Percentiles rank a stretch among this genome's conserved stretches.
Conservation (phyloP, 495 filamentous ascomycete genomes). For the Apodospora peruviana region DNA sequence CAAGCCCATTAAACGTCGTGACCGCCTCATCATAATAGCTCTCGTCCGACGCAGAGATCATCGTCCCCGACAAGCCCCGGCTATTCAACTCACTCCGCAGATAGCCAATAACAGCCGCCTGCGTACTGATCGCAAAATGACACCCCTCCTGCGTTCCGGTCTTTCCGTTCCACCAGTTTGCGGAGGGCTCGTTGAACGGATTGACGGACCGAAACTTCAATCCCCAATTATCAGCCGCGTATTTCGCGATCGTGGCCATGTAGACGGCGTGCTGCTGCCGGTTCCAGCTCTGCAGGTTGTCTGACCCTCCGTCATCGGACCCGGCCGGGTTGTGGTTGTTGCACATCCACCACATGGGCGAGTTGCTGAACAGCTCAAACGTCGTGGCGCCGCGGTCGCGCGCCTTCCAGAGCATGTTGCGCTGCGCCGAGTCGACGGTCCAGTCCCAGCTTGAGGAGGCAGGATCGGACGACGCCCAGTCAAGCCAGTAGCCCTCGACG, state of each 20-base stretch:
- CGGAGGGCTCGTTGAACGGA: slow-evolving; percentile 33
- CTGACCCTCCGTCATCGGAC: slow-evolving; percentile 18
- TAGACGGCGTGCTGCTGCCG: slow-evolving; percentile 29
- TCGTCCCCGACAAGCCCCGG: slow-evolving; percentile 16
- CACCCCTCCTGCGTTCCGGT: slow-evolving; percentile 33
- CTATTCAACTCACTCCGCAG: slow-evolving; percentile 22
- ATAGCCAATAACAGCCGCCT: slow-evolving; percentile 18
- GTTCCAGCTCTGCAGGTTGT: slow-evolving; percentile 37
- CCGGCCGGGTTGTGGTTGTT: slow-evolving; percentile 34
- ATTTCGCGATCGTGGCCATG: slow-evolving; percentile 33
- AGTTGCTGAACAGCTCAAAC: slow-evolving; percentile 37
- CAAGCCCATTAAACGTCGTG: slow-evolving; percentile 22
- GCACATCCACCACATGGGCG: slow-evolving; percentile 38
- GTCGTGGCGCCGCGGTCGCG: slow-evolving; percentile 23
- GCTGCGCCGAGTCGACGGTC: slow-evolving; percentile 26
- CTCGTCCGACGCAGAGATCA: slow-evolving; percentile 28
- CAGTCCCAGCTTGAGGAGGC: slow-evolving; percentile 27
- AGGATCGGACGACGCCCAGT: slow-evolving; percentile 23
- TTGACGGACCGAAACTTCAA: slow-evolving; percentile 29
- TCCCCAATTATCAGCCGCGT: slow-evolving; percentile 29
- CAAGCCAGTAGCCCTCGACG: slow-evolving; percentile 32
- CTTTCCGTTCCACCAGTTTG: slow-evolving; percentile 32
- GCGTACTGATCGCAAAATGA: slow-evolving; percentile 24
- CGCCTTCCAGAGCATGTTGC: slow-evolving; percentile 29
- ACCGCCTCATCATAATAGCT: slow-evolving; percentile 26